Base-by-base conservation (phyloP, 495 filamentous ascomycete species). In the Aspergillus sparsus region DNA sequence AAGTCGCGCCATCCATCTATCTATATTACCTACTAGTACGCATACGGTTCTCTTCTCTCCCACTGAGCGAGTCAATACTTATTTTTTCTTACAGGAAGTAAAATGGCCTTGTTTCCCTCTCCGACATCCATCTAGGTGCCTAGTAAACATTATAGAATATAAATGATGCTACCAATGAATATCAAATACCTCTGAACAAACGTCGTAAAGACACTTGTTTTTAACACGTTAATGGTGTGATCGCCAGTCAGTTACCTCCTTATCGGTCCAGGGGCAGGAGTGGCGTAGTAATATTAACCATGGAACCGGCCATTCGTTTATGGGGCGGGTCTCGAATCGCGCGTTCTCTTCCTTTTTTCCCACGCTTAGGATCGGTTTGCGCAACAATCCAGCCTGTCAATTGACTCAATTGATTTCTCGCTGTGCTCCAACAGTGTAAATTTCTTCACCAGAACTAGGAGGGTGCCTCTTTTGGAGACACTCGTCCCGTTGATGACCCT, bases 381-480 rank as follows among this genome's bases (percentile, higher is more conserved):
- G 7, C 44, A 32, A 34, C 21, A 51, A 13, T 3, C 11, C 34
- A 9, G 9, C 45, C 45, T 27, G 3, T 34, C 49, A 32, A 51
- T 51, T 47, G n/a, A 47, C 10, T 34, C 3, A 47, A 10, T n/a
- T 41, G 10, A 41, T 41, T n/a, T n/a, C 37, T 41, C 45, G 3
- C 16, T 47, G 10, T 13, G 3, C 49, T 11, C 33, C 49, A 34
- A 51, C 49, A 13, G 32, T 54, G 11, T n/a, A 50, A 49, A 62
- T 33, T 44, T 61, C 46, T 52, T 49, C 16, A 16, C 35, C 49
- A 52, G 42, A 41, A 35, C 39, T 57, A 46, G 42, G 63, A 56
- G 52, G 53, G 62, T 58, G 55, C 51, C 56, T 60, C 60, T 52
- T 50, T 34, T n/a, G 39, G 55, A 59, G 62, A 60, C 52, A 62